These are phyloP conservation scores for Barnettozyma sp. DNA, from an alignment of 805 yeast genomes.

Conservation along the genomic window DNA sequence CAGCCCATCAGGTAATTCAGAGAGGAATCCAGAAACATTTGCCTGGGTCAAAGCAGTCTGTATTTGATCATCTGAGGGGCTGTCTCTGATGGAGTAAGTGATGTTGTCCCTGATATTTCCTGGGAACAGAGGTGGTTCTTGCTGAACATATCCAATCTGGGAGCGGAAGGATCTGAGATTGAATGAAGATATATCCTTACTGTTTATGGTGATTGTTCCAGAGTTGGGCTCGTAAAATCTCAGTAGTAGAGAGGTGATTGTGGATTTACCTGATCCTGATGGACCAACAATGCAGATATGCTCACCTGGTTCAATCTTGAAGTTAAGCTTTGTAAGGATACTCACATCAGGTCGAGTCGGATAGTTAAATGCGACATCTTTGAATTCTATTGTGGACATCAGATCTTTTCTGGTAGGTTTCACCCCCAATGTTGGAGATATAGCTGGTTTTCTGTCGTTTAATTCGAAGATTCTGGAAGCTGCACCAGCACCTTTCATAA, in stretches of 20 bases:
- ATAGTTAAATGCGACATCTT: slow-evolving; percentile 62
- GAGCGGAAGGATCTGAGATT: slow-evolving; percentile 69
- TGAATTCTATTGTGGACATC: slow-evolving; percentile 46
- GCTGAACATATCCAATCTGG: slow-evolving; percentile 84
- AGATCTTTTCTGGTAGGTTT: slow-evolving; percentile 29
- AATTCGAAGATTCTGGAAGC: slow-evolving; percentile 87
- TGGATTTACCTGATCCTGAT: slow-evolving; percentile 94
- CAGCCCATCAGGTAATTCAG: slow-evolving; percentile 72
- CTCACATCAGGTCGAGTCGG: slow-evolving; percentile 75
- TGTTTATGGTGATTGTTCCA: slow-evolving; percentile 63
- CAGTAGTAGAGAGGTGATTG: slow-evolving; percentile 70
- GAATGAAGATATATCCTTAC: slow-evolving; percentile 51
- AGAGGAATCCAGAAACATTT: slow-evolving; percentile 63
- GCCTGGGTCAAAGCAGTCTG: slow-evolving; percentile 59
- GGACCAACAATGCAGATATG: slow-evolving; percentile 94
- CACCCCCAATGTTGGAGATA: slow-evolving; percentile 59
- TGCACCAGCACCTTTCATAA: slow-evolving; percentile 97
- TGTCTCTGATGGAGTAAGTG: slow-evolving; percentile 56
- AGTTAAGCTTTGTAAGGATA: slow-evolving; percentile 55
- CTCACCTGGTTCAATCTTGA: slow-evolving; percentile 68
- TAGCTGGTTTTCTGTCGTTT: slow-evolving; percentile 67
- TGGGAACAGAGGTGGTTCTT: slow-evolving; percentile 83
- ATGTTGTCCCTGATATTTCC: slow-evolving; percentile 84
- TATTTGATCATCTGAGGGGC: slow-evolving; percentile 49
- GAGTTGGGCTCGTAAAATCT: slow-evolving; percentile 74